Evolutionary conservation across 257 asterid genomes (phyloP), one percentile per base, ranked within the genome.

Genomic region (Cynanchum wilfordii): DNA sequence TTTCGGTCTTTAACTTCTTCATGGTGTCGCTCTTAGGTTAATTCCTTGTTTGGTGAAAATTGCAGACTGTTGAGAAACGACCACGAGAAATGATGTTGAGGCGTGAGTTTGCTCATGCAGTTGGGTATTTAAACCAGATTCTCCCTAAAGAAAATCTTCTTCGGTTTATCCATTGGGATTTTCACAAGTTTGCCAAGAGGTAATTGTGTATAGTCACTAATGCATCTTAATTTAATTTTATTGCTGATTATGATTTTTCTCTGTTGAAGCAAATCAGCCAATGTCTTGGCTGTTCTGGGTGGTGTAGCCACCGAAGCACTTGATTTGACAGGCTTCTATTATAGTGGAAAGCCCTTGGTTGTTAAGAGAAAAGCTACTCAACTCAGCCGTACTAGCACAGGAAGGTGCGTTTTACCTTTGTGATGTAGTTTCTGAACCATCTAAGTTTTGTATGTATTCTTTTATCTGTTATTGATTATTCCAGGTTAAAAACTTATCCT

Each of bases 81-180:
- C 99, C 99, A 27, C 84, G 99, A 78, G 99, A 94, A 82, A 94
- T 94, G 99, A 94, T 94, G 99, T 82, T 94, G 73, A 88, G 99
- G 85, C 96, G 99, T 71, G 99, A 94, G 84, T 94, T 94, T 83
- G 88, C 96, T 40, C 82, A 88, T 84, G 99, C 97, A 3, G 99
- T 94, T 38, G 97, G 99, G 69, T 94, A 94, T 84, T 89, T 94
- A 47, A 94, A 94, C 84, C 99, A 94, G 87, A 88, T 91, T 79
- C 84, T 94, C 72, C 73, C 88, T 6, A 91, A 88, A 80, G 99
- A 91, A 58, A 83, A 83, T 74, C 96, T 86, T 72, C 92, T 94
- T 17, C 89, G 93, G 78, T 94, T 94, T 77, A 91, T 94, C 74
- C 99, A 94, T 73, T 94, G 99, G 99, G 99, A 94, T 84, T 94